Evolutionary conservation across 1,284 basidiomycete species (phyloP).

Genomic region (Pyrrhoderma lamaoense): DNA sequence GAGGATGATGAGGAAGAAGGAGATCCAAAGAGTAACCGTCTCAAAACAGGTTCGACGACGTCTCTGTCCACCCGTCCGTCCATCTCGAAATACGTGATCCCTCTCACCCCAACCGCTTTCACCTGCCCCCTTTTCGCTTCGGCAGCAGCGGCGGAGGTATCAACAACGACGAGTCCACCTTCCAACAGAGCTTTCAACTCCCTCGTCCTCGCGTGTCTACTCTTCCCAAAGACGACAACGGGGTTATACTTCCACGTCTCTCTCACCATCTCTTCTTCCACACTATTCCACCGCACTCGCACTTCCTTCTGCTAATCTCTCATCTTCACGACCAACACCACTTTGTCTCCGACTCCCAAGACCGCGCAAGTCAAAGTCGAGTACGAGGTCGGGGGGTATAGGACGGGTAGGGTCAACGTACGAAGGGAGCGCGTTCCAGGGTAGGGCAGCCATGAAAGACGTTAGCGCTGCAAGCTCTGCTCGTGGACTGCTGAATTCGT

Average conservation of each 20-base stretch:
- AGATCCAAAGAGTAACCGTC: slow-evolving; percentile 33
- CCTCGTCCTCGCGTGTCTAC: slow-evolving; percentile 23
- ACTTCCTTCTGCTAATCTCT: slow-evolving; percentile 43
- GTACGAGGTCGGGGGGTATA: slow-evolving; percentile 71
- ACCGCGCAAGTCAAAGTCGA: slow-evolving; percentile 64
- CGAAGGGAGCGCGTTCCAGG: slow-evolving; percentile 70
- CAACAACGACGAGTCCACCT: not conserved
- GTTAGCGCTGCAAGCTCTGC: slow-evolving; percentile 78
- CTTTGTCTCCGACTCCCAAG: not conserved
- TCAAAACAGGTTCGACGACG: slow-evolving; percentile 40
- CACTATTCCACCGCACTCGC: slow-evolving; percentile 27
- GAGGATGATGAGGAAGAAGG: slow-evolving; percentile 36
- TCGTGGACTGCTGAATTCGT: slow-evolving; percentile 38
- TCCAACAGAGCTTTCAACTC: not conserved
- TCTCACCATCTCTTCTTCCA: slow-evolving; percentile 47
- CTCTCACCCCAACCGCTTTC: not conserved
- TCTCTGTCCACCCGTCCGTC: slow-evolving; percentile 31
- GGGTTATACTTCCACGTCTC: slow-evolving; percentile 71
- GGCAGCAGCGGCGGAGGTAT: slow-evolving; percentile 51
- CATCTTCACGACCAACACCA: slow-evolving; percentile 21
- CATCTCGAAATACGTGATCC: slow-evolving; percentile 1
- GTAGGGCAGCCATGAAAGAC: slow-evolving; percentile 69
- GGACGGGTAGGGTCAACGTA: slow-evolving; percentile 56
- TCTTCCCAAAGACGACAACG: slow-evolving; percentile 73
- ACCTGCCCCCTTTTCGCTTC: slow-evolving; percentile 35